These are phyloP conservation scores for Pneumocystis jirovecii DNA, from an alignment of 1,139 yeast genomes.

Conservation along the genomic window DNA sequence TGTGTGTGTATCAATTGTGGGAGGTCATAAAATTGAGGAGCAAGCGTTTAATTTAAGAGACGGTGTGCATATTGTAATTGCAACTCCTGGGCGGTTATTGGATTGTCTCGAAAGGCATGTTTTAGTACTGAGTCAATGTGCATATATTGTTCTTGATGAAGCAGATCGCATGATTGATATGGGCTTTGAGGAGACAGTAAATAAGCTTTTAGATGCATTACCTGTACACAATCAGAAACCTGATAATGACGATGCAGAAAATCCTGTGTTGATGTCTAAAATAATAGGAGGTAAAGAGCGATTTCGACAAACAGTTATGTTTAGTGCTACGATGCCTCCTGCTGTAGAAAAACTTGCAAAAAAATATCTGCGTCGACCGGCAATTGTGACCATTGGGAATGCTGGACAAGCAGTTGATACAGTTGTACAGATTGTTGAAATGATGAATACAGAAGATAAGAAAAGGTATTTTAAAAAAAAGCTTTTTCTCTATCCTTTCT, in stretches of 20 bases:
- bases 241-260: slow-evolving; percentile 18
- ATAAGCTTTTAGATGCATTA: slow-evolving; percentile 37
- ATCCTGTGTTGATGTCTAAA: slow-evolving; percentile 14
- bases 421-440: slow-evolving; percentile 56
- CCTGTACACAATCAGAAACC: slow-evolving; percentile 27
- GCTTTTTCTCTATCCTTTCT: neutral
- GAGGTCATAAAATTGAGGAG: slow-evolving; percentile 77
- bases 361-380: slow-evolving; percentile 48
- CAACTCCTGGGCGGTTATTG: slow-evolving; percentile 82
- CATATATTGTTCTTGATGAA: slow-evolving; percentile 70
- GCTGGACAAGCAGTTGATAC: slow-evolving; percentile 46
- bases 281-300: slow-evolving; percentile 16
- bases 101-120: slow-evolving; percentile 63
- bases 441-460: slow-evolving; percentile 28
- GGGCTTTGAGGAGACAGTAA: slow-evolving; percentile 78
- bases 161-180: slow-evolving; percentile 91
- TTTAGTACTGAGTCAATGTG: slow-evolving; percentile 45
- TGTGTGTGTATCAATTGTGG: slow-evolving; percentile 56
- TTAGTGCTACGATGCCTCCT: slow-evolving; percentile 82
- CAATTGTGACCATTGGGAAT: slow-evolving; percentile 49
- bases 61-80: slow-evolving; percentile 74
- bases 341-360: slow-evolving; percentile 52
- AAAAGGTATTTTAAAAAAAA: slow-evolving; percentile 17
- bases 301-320: slow-evolving; percentile 58
- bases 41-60: slow-evolving; percentile 44